Conservation (phyloP, 2,329 filamentous ascomycete species). For the Penicillium glabrum region DNA sequence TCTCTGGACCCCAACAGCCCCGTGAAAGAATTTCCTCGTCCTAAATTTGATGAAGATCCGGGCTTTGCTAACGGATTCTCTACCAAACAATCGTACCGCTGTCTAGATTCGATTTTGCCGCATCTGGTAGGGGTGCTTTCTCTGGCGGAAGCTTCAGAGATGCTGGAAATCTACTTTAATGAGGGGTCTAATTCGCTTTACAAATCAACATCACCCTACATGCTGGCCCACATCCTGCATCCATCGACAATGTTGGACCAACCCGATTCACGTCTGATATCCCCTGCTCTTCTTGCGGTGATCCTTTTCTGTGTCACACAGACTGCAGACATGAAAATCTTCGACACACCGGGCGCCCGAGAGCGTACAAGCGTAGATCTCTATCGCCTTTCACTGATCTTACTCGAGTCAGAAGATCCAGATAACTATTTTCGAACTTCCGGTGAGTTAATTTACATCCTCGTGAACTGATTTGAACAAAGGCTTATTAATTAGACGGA, state of each 20-base stretch:
- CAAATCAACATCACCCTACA: constrained; percentile 49
- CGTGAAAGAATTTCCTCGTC: background rate
- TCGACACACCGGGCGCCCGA: constrained; percentile 44
- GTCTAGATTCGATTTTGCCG: constrained; percentile 44
- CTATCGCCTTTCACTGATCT: constrained; percentile 35
- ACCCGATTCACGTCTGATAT: constrained; percentile 41
- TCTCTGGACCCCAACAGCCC: background rate
- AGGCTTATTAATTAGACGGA: constrained; percentile 4
- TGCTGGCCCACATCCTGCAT: constrained; percentile 49
- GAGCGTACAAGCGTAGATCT: constrained; percentile 33
- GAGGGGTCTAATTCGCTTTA: constrained; percentile 47
- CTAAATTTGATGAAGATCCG: background rate
- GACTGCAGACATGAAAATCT: constrained; percentile 47
- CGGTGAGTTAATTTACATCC: constrained; percentile 2
- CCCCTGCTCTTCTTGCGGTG: constrained; percentile 47
- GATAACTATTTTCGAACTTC: constrained; percentile 21
- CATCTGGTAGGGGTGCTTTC: constrained; percentile 42
- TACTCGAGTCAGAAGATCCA: constrained; percentile 27
- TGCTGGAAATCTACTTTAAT: constrained; percentile 51
- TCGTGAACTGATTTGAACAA: no score
- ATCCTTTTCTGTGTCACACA: constrained; percentile 53
- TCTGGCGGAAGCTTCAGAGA: constrained; percentile 44
- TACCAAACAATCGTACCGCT: constrained; percentile 33
- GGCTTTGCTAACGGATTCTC: background rate
- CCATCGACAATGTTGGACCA: constrained; percentile 46